Conservation (phyloP, 306 rosid genomes). For the Mimosa bimucronata region DNA sequence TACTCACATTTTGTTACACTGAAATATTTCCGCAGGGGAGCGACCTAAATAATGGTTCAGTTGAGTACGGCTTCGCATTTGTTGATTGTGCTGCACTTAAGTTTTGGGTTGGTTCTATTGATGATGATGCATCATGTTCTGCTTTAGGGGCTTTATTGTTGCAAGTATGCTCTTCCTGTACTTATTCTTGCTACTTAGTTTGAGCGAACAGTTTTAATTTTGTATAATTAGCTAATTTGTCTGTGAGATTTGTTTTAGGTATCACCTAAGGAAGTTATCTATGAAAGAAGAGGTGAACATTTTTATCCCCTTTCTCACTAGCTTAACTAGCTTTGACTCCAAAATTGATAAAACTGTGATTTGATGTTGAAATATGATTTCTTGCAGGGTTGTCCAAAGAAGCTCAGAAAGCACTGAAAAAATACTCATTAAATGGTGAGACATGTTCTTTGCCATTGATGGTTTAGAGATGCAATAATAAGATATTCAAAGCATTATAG, state of each 20-base stretch:
- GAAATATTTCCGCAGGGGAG: slow-evolving; percentile 52
- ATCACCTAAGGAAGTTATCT: slow-evolving; percentile 88
- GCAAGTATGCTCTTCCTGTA: slow-evolving; percentile 65
- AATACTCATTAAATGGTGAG: slow-evolving; percentile 78
- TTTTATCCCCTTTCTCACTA: slow-evolving; percentile 24
- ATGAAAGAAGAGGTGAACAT: slow-evolving; percentile 72
- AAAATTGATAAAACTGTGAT: slow-evolving; percentile 28
- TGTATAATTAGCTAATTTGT: slow-evolving; percentile 36
- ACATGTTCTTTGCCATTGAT: slow-evolving; percentile 34
- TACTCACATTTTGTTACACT: slow-evolving; percentile 25
- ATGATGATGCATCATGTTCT: slow-evolving; percentile 84
- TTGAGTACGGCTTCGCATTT: slow-evolving; percentile 85
- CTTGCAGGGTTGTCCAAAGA: slow-evolving; percentile 78
- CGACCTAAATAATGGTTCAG: slow-evolving; percentile 63
- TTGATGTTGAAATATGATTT: slow-evolving; percentile 30
- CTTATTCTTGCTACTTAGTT: slow-evolving; percentile 32
- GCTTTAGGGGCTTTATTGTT: slow-evolving; percentile 88
- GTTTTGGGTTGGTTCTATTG: slow-evolving; percentile 86
- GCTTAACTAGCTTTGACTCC: slow-evolving; percentile 30
- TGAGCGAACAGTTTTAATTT: slow-evolving; percentile 21
- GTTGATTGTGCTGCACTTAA: slow-evolving; percentile 91
- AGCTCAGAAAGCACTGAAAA: slow-evolving; percentile 75
- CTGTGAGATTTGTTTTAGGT: slow-evolving; percentile 62
- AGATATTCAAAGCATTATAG: slow-evolving; percentile 8
- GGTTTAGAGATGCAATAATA: slow-evolving; percentile 23